Evolutionary conservation across 176 grass and related monocot species (phyloP).

Genomic region (Oryza brachyantha): DNA sequence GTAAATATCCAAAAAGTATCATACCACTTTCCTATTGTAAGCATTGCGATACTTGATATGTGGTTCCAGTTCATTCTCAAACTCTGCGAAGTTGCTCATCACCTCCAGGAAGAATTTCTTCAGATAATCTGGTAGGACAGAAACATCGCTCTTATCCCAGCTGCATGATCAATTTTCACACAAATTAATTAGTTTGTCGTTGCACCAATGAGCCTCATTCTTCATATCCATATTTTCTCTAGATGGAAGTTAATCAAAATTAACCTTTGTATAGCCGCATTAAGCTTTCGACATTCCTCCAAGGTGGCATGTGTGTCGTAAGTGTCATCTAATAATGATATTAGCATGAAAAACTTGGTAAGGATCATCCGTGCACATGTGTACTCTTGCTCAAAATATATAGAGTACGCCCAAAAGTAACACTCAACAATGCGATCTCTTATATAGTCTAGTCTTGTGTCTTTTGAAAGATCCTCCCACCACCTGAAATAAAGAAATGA

Average conservation of each 20-base stretch:
- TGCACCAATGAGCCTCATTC: too few relatives aligned
- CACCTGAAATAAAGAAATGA: conserved; percentile 23
- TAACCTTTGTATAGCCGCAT: conserved; percentile 43
- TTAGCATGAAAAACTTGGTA: conserved; percentile 4
- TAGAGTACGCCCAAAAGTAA: conserved; percentile 28
- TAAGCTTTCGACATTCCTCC: conserved; percentile 30
- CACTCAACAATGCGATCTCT: conserved; percentile 40
- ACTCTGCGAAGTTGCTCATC: conserved; percentile 12
- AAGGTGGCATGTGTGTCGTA: conserved; percentile 44
- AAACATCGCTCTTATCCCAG: conserved; percentile 23
- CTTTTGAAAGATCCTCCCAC: conserved; percentile 32
- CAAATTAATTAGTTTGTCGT: not conserved
- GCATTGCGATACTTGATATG: conserved; percentile 21
- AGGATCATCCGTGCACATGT: conserved; percentile 31
- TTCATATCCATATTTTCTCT: too few relatives aligned
- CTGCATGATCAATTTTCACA: conserved; percentile 14
- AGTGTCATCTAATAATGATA: conserved; percentile 45
- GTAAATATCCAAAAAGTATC: not conserved
- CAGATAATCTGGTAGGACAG: conserved; percentile 23
- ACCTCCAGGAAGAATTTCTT: conserved; percentile 25
- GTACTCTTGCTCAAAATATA: conserved; percentile 29
- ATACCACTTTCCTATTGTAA: not conserved
- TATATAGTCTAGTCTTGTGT: conserved; percentile 9
- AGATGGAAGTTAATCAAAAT: not conserved
- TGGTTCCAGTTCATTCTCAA: conserved; percentile 16